Percentiles rank a stretch among this genome's conserved stretches.
Evolutionary conservation across 768 basidiomycete genomes (phyloP).

Genomic region (Phanerochaete carnosa): DNA sequence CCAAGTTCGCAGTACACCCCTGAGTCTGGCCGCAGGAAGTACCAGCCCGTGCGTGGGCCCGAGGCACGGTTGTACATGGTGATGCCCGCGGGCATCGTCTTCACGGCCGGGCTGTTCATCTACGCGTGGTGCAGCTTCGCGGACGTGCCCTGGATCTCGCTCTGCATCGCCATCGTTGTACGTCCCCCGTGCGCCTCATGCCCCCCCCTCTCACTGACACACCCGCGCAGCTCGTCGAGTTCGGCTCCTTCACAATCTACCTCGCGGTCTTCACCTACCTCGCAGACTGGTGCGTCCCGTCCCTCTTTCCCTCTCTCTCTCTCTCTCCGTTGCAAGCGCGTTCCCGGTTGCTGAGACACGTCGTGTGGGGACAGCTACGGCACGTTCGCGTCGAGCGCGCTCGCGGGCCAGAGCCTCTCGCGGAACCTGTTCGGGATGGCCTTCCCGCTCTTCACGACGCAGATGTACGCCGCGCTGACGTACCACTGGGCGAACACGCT

Average conservation of each 20-base stretch:
- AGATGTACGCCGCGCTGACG: conserved; percentile 44
- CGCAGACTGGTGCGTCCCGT: conserved; percentile 42
- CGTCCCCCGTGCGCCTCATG: conserved; percentile 4
- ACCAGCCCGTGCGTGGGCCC: conserved; percentile 30
- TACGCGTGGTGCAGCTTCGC: conserved; percentile 67
- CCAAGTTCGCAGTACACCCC: not conserved
- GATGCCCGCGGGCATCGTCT: conserved; percentile 49
- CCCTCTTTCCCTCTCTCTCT: not conserved
- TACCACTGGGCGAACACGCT: conserved; percentile 48
- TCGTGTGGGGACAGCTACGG: conserved; percentile 39
- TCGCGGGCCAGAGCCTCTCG: conserved; percentile 48
- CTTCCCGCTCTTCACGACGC: conserved; percentile 48
- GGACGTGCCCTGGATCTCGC: conserved; percentile 57
- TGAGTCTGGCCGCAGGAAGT: conserved; percentile 17
- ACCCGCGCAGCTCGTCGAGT: conserved; percentile 2
- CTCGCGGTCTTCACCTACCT: conserved; percentile 45
- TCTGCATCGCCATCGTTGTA: conserved; percentile 47
- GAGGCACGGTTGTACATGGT: conserved; percentile 63
- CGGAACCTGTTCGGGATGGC: conserved; percentile 40
- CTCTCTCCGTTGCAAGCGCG: too few species aligned
- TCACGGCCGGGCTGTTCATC: conserved; percentile 65
- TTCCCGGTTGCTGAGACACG: not conserved
- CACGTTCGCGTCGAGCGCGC: conserved; percentile 49
- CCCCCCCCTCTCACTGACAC: not conserved
- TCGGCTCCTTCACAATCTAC: conserved; percentile 37